phyloP scores from a whole-genome alignment of 306 rosid species.

The Medicago arabica region DNA sequence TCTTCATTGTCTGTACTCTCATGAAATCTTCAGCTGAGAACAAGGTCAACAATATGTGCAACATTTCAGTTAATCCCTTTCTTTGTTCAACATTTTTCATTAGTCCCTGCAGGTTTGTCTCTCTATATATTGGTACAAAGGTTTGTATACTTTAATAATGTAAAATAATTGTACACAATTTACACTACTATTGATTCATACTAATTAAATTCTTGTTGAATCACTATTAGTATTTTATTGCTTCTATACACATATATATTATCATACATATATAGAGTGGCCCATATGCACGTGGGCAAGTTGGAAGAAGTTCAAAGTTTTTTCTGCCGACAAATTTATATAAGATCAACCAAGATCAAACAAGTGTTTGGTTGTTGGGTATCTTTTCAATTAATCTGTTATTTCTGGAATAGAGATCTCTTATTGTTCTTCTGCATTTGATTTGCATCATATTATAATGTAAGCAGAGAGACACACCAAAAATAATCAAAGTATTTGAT shows the following conservation, averaged over 20 bases:
- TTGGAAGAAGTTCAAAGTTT: neutral
- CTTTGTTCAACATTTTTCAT: neutral
- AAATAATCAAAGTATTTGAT: neutral
- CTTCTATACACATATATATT: neutral
- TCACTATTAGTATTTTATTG: neutral
- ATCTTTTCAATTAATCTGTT: constrained; percentile 22
- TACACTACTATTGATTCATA: neutral
- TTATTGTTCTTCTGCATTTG: constrained; percentile 10
- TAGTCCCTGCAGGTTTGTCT: neutral
- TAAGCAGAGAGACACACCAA: neutral
- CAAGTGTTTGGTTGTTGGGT: constrained; percentile 40
- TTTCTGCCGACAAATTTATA: constrained; percentile 14
- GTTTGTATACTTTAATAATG: no score
- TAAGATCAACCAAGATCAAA: constrained; percentile 3
- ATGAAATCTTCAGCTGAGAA: constrained; percentile 20
- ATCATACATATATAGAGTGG: neutral
- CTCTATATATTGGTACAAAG: no score
- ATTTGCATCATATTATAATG: constrained; percentile 11
- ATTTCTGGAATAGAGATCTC: neutral
- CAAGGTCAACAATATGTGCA: neutral
- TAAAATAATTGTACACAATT: neutral
- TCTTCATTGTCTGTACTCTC: neutral
- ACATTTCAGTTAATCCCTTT: constrained; percentile 2
- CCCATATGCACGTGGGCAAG: constrained; percentile 25
- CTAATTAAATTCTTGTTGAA: neutral